Conservation (phyloP, 208 protist genomes). For the Crithidia sp. region DNA sequence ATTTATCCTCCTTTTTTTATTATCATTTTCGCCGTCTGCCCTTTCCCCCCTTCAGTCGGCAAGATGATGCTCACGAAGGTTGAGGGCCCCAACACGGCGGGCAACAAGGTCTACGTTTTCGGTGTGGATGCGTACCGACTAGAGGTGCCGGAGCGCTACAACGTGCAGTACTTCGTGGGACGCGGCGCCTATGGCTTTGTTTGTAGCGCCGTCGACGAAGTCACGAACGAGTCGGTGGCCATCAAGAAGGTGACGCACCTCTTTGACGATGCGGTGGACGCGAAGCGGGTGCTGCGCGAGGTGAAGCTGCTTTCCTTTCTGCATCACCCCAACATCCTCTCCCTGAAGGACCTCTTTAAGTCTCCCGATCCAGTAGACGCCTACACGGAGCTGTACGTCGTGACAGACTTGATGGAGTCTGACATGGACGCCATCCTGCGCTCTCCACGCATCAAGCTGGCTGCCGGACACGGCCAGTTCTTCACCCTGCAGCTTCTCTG, state of each 20-base stretch:
- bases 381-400: conserved; percentile 86
- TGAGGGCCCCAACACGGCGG: conserved; percentile 57
- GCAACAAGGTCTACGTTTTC: conserved; percentile 83
- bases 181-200: conserved; percentile 92
- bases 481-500: conserved; percentile 96
- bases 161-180: conserved; percentile 77
- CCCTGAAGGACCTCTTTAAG: conserved; percentile 76
- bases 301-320: conserved; percentile 77
- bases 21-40: background rate
- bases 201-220: conserved; percentile 74
- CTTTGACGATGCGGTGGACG: conserved; percentile 94
- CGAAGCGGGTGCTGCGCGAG: conserved; percentile 85
- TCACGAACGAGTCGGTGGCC: conserved; percentile 87
- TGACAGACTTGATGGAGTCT: conserved; percentile 93
- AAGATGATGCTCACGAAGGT: conserved; percentile 77
- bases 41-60: background rate
- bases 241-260: conserved; percentile 98
- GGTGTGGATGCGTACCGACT: conserved; percentile 50
- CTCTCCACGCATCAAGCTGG: conserved; percentile 41
- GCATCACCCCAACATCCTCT: conserved; percentile 84
- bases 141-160: conserved; percentile 76
- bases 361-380: conserved; percentile 30
- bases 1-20: conserved; percentile 1
- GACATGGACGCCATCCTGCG: conserved; percentile 91
- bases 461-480: conserved; percentile 90